Percentiles rank a stretch among this genome's conserved stretches.
These are phyloP conservation scores for Xylariales sp. DNA, from an alignment of 2,329 filamentous ascomycete genomes.

Conservation along the genomic window DNA sequence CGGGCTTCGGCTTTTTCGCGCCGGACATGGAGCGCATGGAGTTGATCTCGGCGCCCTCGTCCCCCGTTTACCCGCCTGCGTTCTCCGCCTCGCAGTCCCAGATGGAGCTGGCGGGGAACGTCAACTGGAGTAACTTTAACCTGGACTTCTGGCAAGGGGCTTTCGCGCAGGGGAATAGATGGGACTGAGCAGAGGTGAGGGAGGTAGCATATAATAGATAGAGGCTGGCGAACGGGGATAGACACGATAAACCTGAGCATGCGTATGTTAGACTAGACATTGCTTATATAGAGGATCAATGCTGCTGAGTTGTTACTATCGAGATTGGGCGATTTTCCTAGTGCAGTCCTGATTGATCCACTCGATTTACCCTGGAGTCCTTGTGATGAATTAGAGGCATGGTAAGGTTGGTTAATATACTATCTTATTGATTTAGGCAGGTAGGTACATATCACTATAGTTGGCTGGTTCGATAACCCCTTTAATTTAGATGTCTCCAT, in stretches of 20 bases:
- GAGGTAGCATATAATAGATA: too few relatives aligned
- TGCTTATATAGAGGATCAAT: not conserved
- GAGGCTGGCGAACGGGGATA: not conserved
- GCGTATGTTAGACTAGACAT: slow-evolving; percentile 5
- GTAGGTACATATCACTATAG: too few relatives aligned
- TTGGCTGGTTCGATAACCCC: too few relatives aligned
- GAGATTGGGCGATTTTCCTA: too few relatives aligned
- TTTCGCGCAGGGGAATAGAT: slow-evolving; percentile 22
- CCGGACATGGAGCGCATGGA: slow-evolving; percentile 16
- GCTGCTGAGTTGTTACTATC: not conserved
- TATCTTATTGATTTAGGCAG: too few relatives aligned
- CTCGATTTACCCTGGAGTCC: too few relatives aligned
- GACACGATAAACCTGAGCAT: not conserved
- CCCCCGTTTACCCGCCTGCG: slow-evolving; percentile 8
- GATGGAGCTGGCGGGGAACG: slow-evolving; percentile 13
- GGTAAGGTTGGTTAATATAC: too few relatives aligned
- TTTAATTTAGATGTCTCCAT: too few relatives aligned
- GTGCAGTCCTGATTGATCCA: too few relatives aligned
- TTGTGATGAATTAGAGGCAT: too few relatives aligned
- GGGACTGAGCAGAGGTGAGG: slow-evolving; percentile 7
- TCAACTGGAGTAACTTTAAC: slow-evolving; percentile 25
- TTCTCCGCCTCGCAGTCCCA: slow-evolving; percentile 17
- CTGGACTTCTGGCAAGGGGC: slow-evolving; percentile 28
- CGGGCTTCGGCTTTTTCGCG: slow-evolving; percentile 16
- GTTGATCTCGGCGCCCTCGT: slow-evolving; percentile 12